Conservation (phyloP, 768 basidiomycete species). For the Saitozyma podzolica region DNA sequence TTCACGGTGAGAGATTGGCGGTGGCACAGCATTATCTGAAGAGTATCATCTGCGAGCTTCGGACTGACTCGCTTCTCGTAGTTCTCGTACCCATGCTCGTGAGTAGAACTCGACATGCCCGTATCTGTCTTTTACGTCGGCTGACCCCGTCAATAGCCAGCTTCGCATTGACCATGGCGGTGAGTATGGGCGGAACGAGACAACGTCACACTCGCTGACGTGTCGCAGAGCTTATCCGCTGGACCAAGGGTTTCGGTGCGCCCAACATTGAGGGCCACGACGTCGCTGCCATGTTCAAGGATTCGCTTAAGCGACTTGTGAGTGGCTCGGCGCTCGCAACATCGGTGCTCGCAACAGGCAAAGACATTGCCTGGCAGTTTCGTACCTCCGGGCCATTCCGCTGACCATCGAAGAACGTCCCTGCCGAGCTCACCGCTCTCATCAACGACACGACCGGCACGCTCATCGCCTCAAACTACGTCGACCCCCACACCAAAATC, state of each 20-base stretch:
- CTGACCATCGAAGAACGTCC: conserved; percentile 64
- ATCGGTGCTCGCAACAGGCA: neutral
- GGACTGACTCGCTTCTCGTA: conserved; percentile 22
- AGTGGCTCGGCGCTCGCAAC: conserved; percentile 40
- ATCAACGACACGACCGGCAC: conserved; percentile 99
- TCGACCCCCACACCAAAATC: conserved; percentile 84
- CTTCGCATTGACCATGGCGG: conserved; percentile 84
- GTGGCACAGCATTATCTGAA: neutral
- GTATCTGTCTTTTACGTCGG: neutral
- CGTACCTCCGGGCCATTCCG: neutral
- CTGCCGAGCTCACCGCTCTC: conserved; percentile 75
- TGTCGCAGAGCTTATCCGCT: conserved; percentile 72
- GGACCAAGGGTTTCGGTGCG: conserved; percentile 99
- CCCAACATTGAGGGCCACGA: conserved; percentile 87
- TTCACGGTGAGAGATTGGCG: conserved; percentile 71
- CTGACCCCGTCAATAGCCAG: conserved; percentile 62
- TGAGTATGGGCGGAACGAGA: conserved; percentile 11
- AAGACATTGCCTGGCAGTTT: neutral
- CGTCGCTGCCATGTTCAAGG: conserved; percentile 88
- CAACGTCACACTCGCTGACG: conserved; percentile 11
- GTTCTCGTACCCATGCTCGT: conserved; percentile 97
- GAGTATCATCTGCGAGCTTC: too few species aligned
- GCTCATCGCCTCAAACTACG: conserved; percentile 93
- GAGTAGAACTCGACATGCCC: conserved; percentile 51
- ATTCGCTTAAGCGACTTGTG: conserved; percentile 75